A percentile compares a stretch with the other conserved stretches of the same genome.
Conservation (phyloP, 2,329 filamentous ascomycete species). For the Apiospora kogelbergensis region DNA sequence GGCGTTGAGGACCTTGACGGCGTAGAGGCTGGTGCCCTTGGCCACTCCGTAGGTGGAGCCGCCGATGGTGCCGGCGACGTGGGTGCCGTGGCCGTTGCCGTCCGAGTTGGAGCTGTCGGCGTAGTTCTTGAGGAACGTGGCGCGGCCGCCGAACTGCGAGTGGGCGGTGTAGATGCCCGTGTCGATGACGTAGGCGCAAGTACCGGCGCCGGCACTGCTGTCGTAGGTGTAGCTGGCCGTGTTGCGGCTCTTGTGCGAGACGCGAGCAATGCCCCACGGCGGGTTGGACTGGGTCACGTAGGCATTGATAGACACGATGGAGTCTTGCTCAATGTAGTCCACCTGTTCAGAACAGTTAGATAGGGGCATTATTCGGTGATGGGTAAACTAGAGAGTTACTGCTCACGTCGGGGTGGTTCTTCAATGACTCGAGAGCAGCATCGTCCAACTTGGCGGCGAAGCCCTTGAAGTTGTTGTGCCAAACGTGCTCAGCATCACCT, state of each 20-base stretch:
- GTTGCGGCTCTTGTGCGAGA: conserved; percentile 14
- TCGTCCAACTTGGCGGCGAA: conserved; percentile 41
- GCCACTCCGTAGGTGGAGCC: conserved; percentile 44
- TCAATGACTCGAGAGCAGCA: conserved; percentile 36
- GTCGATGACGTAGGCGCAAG: conserved; percentile 46
- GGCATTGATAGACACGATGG: conserved; percentile 18
- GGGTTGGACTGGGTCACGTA: conserved; percentile 15
- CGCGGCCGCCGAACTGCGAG: conserved; percentile 42
- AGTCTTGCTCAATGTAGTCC: conserved; percentile 24
- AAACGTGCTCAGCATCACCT: conserved; percentile 24
- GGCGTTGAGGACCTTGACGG: conserved; percentile 45
- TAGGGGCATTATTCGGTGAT: not conserved
- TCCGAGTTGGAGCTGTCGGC: conserved; percentile 34
- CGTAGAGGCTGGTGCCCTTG: conserved; percentile 43
- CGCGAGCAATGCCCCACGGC: conserved; percentile 18
- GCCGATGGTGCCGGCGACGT: conserved; percentile 46
- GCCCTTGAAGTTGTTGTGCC: conserved; percentile 29
- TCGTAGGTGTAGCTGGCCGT: conserved; percentile 27
- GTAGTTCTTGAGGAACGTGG: conserved; percentile 39
- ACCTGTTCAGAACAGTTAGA: conserved; percentile 13
- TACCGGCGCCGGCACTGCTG: conserved; percentile 22
- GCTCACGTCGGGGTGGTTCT: conserved; percentile 36
- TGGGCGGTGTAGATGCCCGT: conserved; percentile 33
- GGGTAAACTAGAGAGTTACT: not conserved
- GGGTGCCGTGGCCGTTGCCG: conserved; percentile 48